Conservation (phyloP, 371 early-diverging fungal genomes). For the Mortierella sp. region DNA sequence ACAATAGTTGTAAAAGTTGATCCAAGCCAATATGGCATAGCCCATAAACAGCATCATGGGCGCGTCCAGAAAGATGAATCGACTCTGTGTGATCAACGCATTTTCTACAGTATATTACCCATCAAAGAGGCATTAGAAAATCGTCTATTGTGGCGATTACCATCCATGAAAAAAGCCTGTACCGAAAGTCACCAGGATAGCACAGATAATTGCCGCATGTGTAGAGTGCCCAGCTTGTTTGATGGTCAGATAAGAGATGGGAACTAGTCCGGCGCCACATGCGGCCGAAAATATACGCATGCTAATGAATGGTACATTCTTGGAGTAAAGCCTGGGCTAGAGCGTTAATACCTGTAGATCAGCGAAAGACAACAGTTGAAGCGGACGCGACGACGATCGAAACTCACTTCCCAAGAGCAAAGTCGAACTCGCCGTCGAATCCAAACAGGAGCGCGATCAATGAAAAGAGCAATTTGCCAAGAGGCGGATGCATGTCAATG, state of each 20-base stretch:
- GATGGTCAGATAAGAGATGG: slow-evolving; percentile 93
- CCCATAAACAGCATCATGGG: slow-evolving; percentile 96
- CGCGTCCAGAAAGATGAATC: slow-evolving; percentile 98
- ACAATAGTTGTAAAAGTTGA: slow-evolving; percentile 81
- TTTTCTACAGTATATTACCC: slow-evolving; percentile 82
- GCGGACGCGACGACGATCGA: not conserved
- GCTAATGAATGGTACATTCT: slow-evolving; percentile 36
- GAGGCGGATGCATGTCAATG: slow-evolving; percentile 99
- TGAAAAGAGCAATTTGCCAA: slow-evolving; percentile 98
- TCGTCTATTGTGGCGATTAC: no score
- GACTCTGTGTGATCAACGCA: slow-evolving; percentile 88
- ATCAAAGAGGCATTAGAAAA: no score
- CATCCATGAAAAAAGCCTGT: no score
- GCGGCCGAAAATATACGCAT: slow-evolving; percentile 87
- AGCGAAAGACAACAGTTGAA: not conserved
- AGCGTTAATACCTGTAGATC: no score
- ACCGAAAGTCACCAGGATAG: slow-evolving; percentile 79
- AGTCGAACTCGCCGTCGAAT: slow-evolving; percentile 91
- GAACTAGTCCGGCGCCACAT: slow-evolving; percentile 93
- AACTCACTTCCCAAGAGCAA: slow-evolving; percentile 78
- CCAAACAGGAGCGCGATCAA: slow-evolving; percentile 89
- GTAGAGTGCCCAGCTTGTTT: slow-evolving; percentile 78
- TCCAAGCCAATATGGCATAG: slow-evolving; percentile 79
- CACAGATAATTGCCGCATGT: slow-evolving; percentile 76
- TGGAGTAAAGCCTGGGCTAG: slow-evolving; percentile 18